Evolutionary conservation across 495 filamentous ascomycete species (phyloP), one percentile per base, ranked within the genome.

Genomic region (Trichocladium uniseriatum): DNA sequence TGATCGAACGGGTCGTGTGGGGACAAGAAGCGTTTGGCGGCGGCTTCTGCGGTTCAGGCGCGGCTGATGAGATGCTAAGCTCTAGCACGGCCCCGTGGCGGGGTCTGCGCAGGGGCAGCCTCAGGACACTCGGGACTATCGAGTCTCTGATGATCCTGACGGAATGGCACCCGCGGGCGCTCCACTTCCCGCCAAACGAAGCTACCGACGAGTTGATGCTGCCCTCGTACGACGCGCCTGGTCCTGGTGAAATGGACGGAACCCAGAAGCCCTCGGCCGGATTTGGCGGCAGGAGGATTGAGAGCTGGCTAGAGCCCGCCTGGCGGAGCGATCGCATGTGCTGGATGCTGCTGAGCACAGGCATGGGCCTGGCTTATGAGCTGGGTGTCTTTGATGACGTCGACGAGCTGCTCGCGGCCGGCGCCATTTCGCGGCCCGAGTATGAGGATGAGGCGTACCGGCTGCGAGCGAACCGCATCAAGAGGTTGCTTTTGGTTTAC

Each of bases 281-380:
- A 5, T 71, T 82, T 10, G 78, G 80, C 7, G 82, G 81, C 8
- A 79, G 78, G 64, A 80, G 85, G 20, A 91, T 95, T 45, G 87
- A 89, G 58, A 89, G 87, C 60, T 97, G 92, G 86, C 78, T 95
- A 27, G 92, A 97, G 63, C 92, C 92, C 14, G 89, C 87, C n/a
- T 90, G 89, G 86, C 73, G 91, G 53, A 94, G 87, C 51, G 92
- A 98, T 53, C 84, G 90, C 35, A 95, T 98, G 89, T 95, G 87
- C 55, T 96, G 92, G 94, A 97, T 95, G 87, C 64, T 98, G 13
- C 76, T 98, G 39, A 92, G 89, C 49, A 92, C 86, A 27, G 89
- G 88, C 5, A 81, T 92, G 69, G 82, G 89, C 2, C 70, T 98
- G 32, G 86, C 89, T 0, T 94, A 92, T 49, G 92, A 98, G 65